Percentiles rank a stretch among this genome's conserved stretches.
phyloP scores from a whole-genome alignment of 192 early-diverging fungal species.

The Pilobolus umbonatus region DNA sequence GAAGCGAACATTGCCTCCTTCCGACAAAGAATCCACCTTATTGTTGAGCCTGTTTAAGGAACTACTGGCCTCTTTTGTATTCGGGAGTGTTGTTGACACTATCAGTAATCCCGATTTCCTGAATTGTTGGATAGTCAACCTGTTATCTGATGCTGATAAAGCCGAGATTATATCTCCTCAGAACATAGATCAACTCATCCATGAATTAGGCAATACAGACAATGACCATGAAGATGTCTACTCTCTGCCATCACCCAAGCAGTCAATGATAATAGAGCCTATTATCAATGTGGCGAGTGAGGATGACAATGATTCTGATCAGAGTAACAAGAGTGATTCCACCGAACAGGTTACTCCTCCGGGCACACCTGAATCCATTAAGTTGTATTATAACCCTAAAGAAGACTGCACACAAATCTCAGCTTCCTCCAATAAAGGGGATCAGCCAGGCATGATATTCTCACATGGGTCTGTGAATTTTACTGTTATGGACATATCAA shows the following conservation, averaged over 20 bases:
- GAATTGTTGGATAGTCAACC: constrained; percentile 45
- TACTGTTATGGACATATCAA: constrained; percentile 26
- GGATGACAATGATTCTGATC: constrained; percentile 14
- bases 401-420: too few relatives aligned
- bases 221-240: constrained; percentile 1
- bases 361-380: constrained; percentile 6
- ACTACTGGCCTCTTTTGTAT: constrained; percentile 42
- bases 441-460: constrained; percentile 6
- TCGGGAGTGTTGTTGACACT: constrained; percentile 39
- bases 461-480: constrained; percentile 19
- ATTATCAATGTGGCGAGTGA: constrained; percentile 33
- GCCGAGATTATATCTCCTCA: too few relatives aligned
- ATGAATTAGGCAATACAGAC: not conserved
- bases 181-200: not conserved
- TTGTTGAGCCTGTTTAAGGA: constrained; percentile 45
- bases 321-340: not conserved
- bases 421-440: not conserved
- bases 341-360: not conserved
- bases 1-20: constrained; percentile 37
- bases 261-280: too few relatives aligned
- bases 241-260: too few relatives aligned
- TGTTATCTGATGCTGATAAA: constrained; percentile 25
- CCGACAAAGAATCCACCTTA: constrained; percentile 35
- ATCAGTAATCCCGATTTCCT: constrained; percentile 51
- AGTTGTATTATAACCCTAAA: too few relatives aligned